A percentile compares a stretch with the other conserved stretches of the same genome.
phyloP scores from a whole-genome alignment of 129 eudicot genomes.

The Pulicaria dysenterica region DNA sequence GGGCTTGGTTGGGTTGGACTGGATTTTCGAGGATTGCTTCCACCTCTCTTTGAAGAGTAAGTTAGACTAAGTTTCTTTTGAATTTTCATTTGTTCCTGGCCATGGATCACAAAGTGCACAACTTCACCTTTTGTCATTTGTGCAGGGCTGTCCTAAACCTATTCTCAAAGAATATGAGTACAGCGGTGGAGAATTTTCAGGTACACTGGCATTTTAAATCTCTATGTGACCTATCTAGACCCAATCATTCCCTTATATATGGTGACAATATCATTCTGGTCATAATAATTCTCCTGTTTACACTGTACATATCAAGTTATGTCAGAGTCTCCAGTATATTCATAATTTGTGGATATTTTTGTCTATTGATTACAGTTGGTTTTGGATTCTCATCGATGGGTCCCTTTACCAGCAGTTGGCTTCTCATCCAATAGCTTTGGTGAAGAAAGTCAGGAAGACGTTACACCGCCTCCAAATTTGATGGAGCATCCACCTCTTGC shows the following conservation, averaged over 20 bases:
- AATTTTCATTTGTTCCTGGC: neutral
- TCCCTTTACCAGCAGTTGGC: constrained; percentile 92
- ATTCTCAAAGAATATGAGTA: constrained; percentile 76
- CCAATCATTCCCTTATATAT: neutral
- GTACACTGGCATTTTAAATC: constrained; percentile 35
- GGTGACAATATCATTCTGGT: neutral
- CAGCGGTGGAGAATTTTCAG: constrained; percentile 98
- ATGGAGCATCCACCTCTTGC: constrained; percentile 99
- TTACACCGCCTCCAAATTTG: constrained; percentile 85
- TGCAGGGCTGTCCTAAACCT: constrained; percentile 91
- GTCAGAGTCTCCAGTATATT: constrained; percentile 13
- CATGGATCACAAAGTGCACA: constrained; percentile 7
- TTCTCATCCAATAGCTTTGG: constrained; percentile 68
- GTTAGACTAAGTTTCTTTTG: neutral
- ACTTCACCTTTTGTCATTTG: constrained; percentile 18
- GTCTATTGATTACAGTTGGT: constrained; percentile 60
- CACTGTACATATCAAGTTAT: neutral
- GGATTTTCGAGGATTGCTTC: constrained; percentile 96
- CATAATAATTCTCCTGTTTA: neutral
- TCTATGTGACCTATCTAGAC: neutral
- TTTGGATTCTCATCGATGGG: constrained; percentile 99
- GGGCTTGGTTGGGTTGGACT: constrained; percentile 99
- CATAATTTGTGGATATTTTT: constrained; percentile 15
- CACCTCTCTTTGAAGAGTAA: constrained; percentile 98
- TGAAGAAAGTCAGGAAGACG: constrained; percentile 79